Base-by-base conservation (phyloP, 164 flowering plant genomes). In the Nymphaea colorata region DNA sequence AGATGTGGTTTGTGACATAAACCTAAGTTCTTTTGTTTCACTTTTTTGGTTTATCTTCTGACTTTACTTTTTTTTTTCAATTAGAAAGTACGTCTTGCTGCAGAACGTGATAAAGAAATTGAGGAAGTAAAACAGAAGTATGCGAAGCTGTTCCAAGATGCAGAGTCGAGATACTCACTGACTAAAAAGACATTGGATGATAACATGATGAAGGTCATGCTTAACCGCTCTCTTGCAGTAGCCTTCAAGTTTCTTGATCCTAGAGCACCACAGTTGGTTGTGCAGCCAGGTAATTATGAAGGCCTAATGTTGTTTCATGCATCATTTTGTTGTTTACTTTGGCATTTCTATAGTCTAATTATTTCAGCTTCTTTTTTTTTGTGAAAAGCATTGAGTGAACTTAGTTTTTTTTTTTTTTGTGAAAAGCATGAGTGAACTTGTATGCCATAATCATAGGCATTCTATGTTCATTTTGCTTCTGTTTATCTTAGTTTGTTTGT, bases 71-170 rank as follows among this genome's bases (percentile, higher is more conserved):
- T 62, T 47, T 12, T 47, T 51, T 47, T 42, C 68, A 53, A 36
- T 73, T 87, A 94, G 98, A 86, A 75, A 74, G 15, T 65, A 62
- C 79, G 68, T 45, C 76, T 91, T 60, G 78, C 69, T 73, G 67
- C 78, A 66, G 85, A 85, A 10, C 77, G 86, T 62, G 91, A 88
- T 65, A 91, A 82, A 78, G 96, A 91, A 76, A 80, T 87, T 18
- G 85, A 82, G 75, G 93, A 84, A 68, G 72, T 88, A 45, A 82
- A 78, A 42, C 69, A 64, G 44, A 87, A 86, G 77, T 88, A 87
- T 72, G 83, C 79, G 4, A 60, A 59, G 15, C 80, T 79, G 64
- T 67, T 71, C 71, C 72, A 80, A 67, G 87, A 85, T 66, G 69
- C 70, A n/a, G 95, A 88, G 59, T 65, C 77, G 16, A 80, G 78